phyloP scores from a whole-genome alignment of 495 filamentous ascomycete genomes.

The Aspergillus leporis region DNA sequence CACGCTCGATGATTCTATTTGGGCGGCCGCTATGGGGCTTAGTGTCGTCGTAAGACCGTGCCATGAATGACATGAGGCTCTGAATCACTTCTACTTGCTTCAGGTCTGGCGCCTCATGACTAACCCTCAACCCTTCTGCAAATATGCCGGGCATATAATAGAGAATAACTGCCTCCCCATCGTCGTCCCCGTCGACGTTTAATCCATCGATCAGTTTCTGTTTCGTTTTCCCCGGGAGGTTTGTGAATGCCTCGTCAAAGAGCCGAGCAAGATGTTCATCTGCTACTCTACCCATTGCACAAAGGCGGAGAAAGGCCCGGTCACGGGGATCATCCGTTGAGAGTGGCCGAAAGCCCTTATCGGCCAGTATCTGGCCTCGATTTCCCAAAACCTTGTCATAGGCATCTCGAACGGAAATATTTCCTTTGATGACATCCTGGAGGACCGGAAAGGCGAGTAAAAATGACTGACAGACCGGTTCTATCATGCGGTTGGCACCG shows the following conservation, averaged over 20 bases:
- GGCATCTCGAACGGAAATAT: not conserved
- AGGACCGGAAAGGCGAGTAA: not conserved
- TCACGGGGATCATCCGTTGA: constrained; percentile 6
- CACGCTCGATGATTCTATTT: constrained; percentile 17
- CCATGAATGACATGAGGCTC: constrained; percentile 23
- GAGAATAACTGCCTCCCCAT: constrained; percentile 21
- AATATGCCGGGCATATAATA: constrained; percentile 28
- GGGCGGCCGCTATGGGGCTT: constrained; percentile 4
- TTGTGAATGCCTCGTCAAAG: constrained; percentile 18
- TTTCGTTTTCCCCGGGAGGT: constrained; percentile 3
- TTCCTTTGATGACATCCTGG: not conserved
- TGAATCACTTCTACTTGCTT: constrained; percentile 7
- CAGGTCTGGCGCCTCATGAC: not conserved
- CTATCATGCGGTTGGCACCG: constrained; percentile 8
- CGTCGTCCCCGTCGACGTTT: constrained; percentile 24
- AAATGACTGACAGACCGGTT: constrained; percentile 6
- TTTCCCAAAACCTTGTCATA: constrained; percentile 13
- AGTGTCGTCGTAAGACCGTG: constrained; percentile 13
- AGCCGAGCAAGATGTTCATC: constrained; percentile 14
- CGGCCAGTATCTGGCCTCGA: constrained; percentile 5
- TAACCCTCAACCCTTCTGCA: constrained; percentile 11
- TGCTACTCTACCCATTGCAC: constrained; percentile 25
- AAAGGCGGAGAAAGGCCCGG: constrained; percentile 25
- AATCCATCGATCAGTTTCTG: constrained; percentile 21
- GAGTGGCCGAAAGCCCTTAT: constrained; percentile 11